Conservation (phyloP, 306 rosid species). For the Lithocarpus polystachyus region DNA sequence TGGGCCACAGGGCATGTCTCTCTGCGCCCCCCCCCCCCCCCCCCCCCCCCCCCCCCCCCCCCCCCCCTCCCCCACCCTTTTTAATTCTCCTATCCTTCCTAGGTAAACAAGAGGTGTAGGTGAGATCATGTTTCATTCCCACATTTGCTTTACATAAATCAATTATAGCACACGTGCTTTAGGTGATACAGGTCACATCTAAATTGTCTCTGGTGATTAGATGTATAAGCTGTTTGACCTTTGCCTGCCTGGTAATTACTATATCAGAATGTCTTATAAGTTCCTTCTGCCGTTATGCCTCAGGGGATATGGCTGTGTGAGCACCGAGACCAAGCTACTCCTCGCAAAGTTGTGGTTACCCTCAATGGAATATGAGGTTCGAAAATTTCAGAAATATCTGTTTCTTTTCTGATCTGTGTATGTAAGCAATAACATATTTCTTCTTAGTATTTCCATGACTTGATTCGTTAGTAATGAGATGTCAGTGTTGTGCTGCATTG, state of each 20-base stretch:
- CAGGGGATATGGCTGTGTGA: slow-evolving; percentile 98
- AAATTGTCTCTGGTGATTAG: not conserved
- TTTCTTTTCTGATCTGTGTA: not conserved
- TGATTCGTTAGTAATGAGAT: too few relatives aligned
- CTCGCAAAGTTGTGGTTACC: slow-evolving; percentile 71
- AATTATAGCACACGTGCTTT: not conserved
- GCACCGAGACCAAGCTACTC: slow-evolving; percentile 73
- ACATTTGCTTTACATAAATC: not conserved
- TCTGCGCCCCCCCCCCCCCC: not conserved
- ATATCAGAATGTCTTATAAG: not conserved
- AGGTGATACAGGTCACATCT: not conserved
- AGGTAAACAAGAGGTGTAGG: not conserved
- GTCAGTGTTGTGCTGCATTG: not conserved
- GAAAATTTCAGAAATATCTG: not conserved
- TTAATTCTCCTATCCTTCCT: too few relatives aligned
- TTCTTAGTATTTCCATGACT: not conserved
- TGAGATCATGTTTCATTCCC: not conserved
- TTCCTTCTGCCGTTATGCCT: slow-evolving; percentile 18
- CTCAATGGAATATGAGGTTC: slow-evolving; percentile 67
- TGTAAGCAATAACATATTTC: not conserved
- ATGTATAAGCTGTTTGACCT: slow-evolving; percentile 1
- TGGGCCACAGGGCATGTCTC: not conserved
- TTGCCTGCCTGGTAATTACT: slow-evolving; percentile 4
- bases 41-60: not conserved
- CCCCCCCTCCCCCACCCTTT: not conserved